phyloP scores from a whole-genome alignment of 108 stramenopile species.

The Discostella pseudostelligera region DNA sequence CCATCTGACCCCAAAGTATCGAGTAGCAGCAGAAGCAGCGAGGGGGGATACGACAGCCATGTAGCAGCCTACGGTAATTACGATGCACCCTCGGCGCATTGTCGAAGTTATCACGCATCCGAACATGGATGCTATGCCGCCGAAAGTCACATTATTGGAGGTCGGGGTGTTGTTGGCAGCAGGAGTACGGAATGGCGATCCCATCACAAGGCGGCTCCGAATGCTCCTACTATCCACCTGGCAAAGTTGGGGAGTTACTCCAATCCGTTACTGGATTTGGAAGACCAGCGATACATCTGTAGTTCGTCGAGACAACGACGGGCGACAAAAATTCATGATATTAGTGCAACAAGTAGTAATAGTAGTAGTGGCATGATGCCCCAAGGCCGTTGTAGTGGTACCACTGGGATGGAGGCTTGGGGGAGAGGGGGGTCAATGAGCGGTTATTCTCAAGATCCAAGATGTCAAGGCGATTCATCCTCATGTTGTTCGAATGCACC shows the following conservation, averaged over 20 bases:
- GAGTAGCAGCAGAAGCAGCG: background rate
- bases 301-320: background rate
- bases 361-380: no score
- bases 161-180: background rate
- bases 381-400: no score
- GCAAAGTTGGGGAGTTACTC: background rate
- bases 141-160: background rate
- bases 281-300: slow-evolving; percentile 1
- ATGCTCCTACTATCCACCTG: background rate
- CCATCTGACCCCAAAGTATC: background rate
- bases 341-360: background rate
- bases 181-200: no score
- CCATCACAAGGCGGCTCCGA: no score
- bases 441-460: background rate
- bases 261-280: background rate
- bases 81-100: slow-evolving; percentile 12
- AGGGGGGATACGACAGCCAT: slow-evolving; percentile 15
- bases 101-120: background rate
- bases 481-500: slow-evolving; percentile 1
- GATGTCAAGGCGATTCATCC: background rate
- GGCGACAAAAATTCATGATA: no score
- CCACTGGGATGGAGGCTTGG: no score
- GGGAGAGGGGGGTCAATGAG: no score
- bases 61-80: slow-evolving; percentile 9
- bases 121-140: slow-evolving; percentile 11